phyloP scores from a whole-genome alignment of 139 green algal species.

The Nannochloris sp. region DNA sequence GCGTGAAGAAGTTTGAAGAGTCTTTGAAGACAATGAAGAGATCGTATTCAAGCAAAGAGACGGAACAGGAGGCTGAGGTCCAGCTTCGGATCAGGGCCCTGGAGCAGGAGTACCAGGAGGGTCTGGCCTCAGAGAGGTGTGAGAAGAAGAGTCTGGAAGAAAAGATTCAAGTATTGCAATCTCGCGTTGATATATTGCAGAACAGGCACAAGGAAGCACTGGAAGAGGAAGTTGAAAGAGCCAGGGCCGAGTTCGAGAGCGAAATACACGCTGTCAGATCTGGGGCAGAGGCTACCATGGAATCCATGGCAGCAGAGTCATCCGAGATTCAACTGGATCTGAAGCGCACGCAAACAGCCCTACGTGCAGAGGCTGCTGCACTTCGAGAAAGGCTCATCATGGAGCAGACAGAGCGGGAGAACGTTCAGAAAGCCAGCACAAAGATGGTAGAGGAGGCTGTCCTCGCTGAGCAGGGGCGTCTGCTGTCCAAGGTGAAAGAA shows the following conservation, averaged over 20 bases:
- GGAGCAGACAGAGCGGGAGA: constrained; percentile 1
- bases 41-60: too few relatives aligned
- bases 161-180: too few relatives aligned
- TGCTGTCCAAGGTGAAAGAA: background rate
- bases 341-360: background rate
- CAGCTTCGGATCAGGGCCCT: too few relatives aligned
- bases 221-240: background rate
- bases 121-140: too few relatives aligned
- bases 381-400: background rate
- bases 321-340: constrained; percentile 6
- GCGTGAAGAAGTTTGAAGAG: background rate
- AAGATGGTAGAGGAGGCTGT: background rate
- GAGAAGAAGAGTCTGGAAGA: too few relatives aligned
- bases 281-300: background rate
- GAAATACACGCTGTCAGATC: background rate
- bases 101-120: too few relatives aligned
- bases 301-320: constrained; percentile 3
- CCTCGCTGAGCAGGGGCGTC: background rate
- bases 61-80: too few relatives aligned
- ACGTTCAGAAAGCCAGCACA: background rate
- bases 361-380: background rate
- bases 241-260: background rate
- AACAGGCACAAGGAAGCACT: background rate
- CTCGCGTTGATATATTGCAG: too few relatives aligned
- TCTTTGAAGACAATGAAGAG: too few relatives aligned